Evolutionary conservation across 1,139 yeast species (phyloP), one percentile per base, ranked within the genome.

Genomic region (Sugiyamaella castrensis): DNA sequence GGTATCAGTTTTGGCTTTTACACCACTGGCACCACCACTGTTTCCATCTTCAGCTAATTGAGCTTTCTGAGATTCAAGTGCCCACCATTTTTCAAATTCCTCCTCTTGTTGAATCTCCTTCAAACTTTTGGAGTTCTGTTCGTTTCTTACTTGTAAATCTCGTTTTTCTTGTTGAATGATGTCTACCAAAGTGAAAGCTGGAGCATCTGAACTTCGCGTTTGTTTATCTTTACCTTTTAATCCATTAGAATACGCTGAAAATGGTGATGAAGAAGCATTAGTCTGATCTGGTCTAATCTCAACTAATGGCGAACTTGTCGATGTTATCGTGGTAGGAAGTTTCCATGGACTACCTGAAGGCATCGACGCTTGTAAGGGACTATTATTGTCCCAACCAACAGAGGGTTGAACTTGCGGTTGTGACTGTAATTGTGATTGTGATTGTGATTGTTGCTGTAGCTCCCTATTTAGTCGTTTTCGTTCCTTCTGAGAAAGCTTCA

Each of bases 11-110:
- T 32, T 40, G 15, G 12, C 15, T 9, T 33, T 10, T 3, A 8
- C 10, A 4, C 6, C 10, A 15, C 37, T 19, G 12, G 27, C 24
- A 8, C 34, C 16, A 11, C 33, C 26, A 27, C 13, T 34, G 13
- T 4, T 11, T 2, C 11, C 42, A 19, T 35, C 46, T 13, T 26
- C 39, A n/a, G 35, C 32, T 10, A 39, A 39, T 38, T 59, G 62
- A 16, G 52, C 53, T 35, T 50, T 43, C 30, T 48, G 54, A 1
- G 61, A 52, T 37, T 87, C 95, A 56, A 79, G 81, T 43, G 77
- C 84, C 91, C 94, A 87, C 95, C 95, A 87, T 53, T 69, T 73
- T 15, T 81, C 86, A 69, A 87, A 87, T 61, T 82, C 88, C 60
- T 85, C 87, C 58, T 87, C 95, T 57, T 82, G 81, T 64, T 82